Base-by-base conservation (phyloP, 371 early-diverging fungal genomes). In the Rhizopus microsporus region DNA sequence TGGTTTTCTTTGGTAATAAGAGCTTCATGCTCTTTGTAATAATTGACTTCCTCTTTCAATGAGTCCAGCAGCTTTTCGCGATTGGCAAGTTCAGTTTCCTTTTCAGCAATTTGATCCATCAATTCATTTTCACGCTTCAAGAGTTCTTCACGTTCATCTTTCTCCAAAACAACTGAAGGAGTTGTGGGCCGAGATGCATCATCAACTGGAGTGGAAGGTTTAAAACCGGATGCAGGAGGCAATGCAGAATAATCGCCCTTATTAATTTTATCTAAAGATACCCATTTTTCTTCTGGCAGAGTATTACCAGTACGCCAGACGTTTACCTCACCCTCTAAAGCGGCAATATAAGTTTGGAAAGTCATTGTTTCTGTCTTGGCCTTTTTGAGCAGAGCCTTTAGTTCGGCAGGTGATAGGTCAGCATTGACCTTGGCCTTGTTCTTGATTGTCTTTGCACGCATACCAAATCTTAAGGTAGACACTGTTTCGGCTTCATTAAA, bases 371-470 rank as follows among this genome's bases (percentile, higher is more conserved):
- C 91, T 13, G 83, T 70, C 57, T 96, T 94, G 61, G 89, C 84
- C 60, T 89, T 91, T 74, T 95, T 96, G 53, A 98, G 81, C 57
- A 95, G 70, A 4, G 81, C 83, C 79, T 98, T 97, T 65, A 98
- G 90, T 63, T 97, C 97, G 12, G 91, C 88, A 7, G 95, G 90
- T 48, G 89, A 90, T 37, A 94, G 84, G 72, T 96, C 97, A 46
- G 91, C 91, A 79, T 99, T 99, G 69, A 97, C 85, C 79, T 93
- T 96, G 72, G 99, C 97, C 81, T 96, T 96, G 85, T 98, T 97
- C 90, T 96, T 97, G 74, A 99, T 97, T 52, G 90, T 85, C 84
- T 99, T 99, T 57, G 99, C 99, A 57, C 93, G 82, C 81, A 91
- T 90, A 71, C 99, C 99, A 77, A 99, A 99, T 40, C 98, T 87